Base-by-base conservation (phyloP, 2,329 filamentous ascomycete species). In the Aspergillus arachidicola region DNA sequence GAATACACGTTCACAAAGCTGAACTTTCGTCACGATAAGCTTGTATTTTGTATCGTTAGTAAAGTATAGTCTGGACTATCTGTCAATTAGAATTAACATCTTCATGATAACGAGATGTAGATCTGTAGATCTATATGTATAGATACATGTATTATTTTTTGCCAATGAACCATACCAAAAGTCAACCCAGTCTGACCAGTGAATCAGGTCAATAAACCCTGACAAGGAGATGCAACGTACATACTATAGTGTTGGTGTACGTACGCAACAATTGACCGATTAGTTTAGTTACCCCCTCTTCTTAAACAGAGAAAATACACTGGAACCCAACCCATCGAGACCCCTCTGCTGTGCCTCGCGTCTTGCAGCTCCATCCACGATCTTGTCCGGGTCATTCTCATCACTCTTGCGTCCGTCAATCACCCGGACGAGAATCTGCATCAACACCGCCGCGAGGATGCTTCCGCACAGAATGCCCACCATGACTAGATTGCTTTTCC, bases 401-500 rank as follows among this genome's bases (percentile, higher is more conserved):
- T 34, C 58, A 11, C 2, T 12, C 23, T 66, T 58, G 46, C 63
- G 60, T 16, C 69, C 68, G 64, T 79, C 78, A 61, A 83, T 73
- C 28, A 83, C 63, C 66, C 76, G 78, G 46, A 96, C 78, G 62
- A 92, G 77, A 21, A 88, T 71, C 57, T 87, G 86, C 89, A 95
- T 94, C 61, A 83, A 73, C 26, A 89, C 80, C 50, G 76, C 74
- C 70, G 89, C 90, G 4, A 90, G 67, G 57, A 96, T 94, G 78
- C 93, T 96, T 57, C 89, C 80, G 66, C 86, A 87, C 23, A 97
- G 79, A 61, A 97, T 97, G 3, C 89, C 93, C 63, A 96, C 88
- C 93, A 97, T 96, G 69, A 90, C 87, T 68, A 94, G 81, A 77
- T 96, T 97, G 79, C 92, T 96, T 76, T 89, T 89, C 66, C 91